Base-by-base conservation (phyloP, 2,329 filamentous ascomycete genomes). In the Monilinia aucupariae region DNA sequence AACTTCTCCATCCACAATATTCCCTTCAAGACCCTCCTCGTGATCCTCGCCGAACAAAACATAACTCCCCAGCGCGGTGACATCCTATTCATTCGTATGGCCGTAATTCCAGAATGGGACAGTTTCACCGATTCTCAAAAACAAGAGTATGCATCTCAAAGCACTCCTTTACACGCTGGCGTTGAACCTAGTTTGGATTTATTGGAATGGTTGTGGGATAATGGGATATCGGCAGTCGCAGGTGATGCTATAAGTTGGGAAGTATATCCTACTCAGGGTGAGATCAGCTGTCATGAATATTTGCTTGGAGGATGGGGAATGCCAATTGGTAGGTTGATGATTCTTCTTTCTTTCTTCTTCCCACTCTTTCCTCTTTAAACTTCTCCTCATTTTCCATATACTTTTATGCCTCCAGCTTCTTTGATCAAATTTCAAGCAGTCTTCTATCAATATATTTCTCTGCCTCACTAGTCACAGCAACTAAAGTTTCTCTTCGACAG, bases 1-100 rank as follows among this genome's bases (percentile, higher is more conserved):
- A 75, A 84, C 2, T 79, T 81, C 66, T 84, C 82, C n/a, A 65
- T 51, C 9, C 67, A 64, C 9, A 56, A 65, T 12, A 73, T 74
- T 51, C 58, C 72, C 1, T 58, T 72, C 20, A 63, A 65, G 9
- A 64, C 75, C 1, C 66, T 77, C 9, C 68, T 75, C 59, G 68
- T 71, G 2, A 74, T 79, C 64, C 64, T 75, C 0, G 54, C 64
- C 20, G 71, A 75, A 41, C 73, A 75, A 15, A 72, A 74, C 0
- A 69, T 77, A 1, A 59, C 69, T 27, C 70, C 78, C 25, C 67
- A 71, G 27, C 72, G 52, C 25, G 75, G 70, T 60, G 78, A 76
- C 48, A 78, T 76, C 51, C 69, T 78, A 12, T 72, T 78, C 52
- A 56, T 79, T 20, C 73, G 75, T 39, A 71, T 70, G 17, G 76